Base-by-base conservation (phyloP, 2,329 filamentous ascomycete species). In the Neonectria coccinea region DNA sequence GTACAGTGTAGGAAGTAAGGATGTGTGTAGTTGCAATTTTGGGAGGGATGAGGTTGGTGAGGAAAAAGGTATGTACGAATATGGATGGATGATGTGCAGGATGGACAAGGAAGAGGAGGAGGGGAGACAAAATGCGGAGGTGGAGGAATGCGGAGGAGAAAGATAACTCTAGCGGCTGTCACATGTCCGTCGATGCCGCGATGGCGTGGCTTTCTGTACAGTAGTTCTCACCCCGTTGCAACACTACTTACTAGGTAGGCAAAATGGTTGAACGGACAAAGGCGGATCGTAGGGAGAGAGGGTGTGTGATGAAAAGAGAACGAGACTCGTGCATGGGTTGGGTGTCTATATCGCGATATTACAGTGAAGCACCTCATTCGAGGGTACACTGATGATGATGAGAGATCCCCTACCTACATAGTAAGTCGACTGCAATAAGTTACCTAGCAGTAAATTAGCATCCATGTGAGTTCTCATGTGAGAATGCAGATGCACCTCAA, bases 111-210 rank as follows among this genome's bases (percentile, higher is more conserved):
- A 14, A 5, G 33, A 54, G 33, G 10, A 20, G 1, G n/a, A 27
- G 56, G 45, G 18, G 41, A 41, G 25, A 27, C 33, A 33, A 39
- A 52, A 48, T 33, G 42, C 33, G 52, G 45, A 45, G 12, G 52
- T 20, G 59, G 42, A 53, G 51, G 50, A 57, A 67, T 60, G 65
- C 67, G 67, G 67, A 67, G 70, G 8, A 42, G n/a, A 42, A 25
- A 25, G 25, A 25, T 25, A 25, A 25, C 25, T 25, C 25, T 42
- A 20, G 39, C 39, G n/a, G 39, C 39, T 42, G 39, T 42, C 39
- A 42, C 39, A 42, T 42, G 39, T 72, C 70, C 72, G 70, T 70
- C 39, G 39, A 42, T 42, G 39, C 2, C 18, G 16, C 54, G 66
- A 64, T 56, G 60, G 65, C 59, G 50, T 55, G 51, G 62, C 53